Evolutionary conservation across 2,329 filamentous ascomycete genomes (phyloP).

Genomic region (Stylonectria norvegica): DNA sequence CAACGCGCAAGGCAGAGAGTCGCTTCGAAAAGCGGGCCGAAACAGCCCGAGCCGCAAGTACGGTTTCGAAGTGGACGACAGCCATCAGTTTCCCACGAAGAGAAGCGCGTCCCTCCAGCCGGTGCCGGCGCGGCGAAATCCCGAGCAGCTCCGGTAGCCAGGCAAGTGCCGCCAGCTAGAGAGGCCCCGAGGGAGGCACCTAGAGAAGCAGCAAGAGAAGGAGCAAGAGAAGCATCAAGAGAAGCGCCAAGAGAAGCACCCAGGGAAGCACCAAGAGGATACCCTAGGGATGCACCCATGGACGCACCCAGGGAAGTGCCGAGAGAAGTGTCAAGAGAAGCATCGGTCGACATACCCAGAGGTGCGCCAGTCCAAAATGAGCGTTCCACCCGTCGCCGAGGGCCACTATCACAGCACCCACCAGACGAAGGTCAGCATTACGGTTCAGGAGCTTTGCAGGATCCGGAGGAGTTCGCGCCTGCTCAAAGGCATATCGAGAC

Average conservation of each 20-base stretch:
- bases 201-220: constrained; percentile 8
- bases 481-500: constrained; percentile 17
- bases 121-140: constrained; percentile 12
- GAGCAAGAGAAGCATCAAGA: constrained; percentile 11
- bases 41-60: constrained; percentile 16
- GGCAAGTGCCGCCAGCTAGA: constrained; percentile 13
- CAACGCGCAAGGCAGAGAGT: constrained; percentile 63
- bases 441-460: constrained; percentile 20
- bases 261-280: constrained; percentile 7
- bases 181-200: constrained; percentile 14
- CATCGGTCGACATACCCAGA: neutral
- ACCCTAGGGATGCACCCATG: constrained; percentile 8
- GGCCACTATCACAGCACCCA: constrained; percentile 18
- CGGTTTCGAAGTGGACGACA: constrained; percentile 25
- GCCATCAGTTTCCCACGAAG: constrained; percentile 13
- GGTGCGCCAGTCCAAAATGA: constrained; percentile 16
- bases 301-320: constrained; percentile 12
- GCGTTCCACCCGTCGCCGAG: constrained; percentile 16
- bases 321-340: constrained; percentile 1
- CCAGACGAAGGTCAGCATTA: constrained; percentile 19
- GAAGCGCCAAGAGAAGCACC: constrained; percentile 13
- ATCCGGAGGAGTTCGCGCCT: constrained; percentile 14
- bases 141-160: constrained; percentile 6
- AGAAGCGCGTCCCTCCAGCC: constrained; percentile 14
- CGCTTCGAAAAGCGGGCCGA: constrained; percentile 36